Evolutionary conservation across 2,329 filamentous ascomycete genomes (phyloP), one percentile per base, ranked within the genome.

Genomic region (Colletotrichum theobromicola): DNA sequence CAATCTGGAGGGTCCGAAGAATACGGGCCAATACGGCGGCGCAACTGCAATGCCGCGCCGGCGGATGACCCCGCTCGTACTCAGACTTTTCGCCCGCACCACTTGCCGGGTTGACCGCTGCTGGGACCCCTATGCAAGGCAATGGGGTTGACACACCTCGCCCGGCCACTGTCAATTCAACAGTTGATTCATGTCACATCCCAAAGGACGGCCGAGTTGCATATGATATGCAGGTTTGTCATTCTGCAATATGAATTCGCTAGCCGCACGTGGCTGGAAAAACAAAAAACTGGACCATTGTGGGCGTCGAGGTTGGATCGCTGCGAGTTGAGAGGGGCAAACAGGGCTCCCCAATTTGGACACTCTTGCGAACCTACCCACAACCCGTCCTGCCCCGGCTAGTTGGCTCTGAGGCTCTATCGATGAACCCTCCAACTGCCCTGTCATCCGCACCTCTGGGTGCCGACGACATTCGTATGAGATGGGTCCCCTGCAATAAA

Each of bases 281-380:
- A 63, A 26, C 13, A 9, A 70, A 67, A 58, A 50, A 46, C 15
- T 46, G 12, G 7, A 16, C 42, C 26, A 57, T 32, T 58, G 62
- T 63, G 62, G 72, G 34, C 32, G 32, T 37, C 13, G n/a, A 32
- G 32, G 67, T 55, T 65, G 69, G 46, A 35, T 66, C 62, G 72
- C 55, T 46, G 55, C 26, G 55, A 63, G n/a, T 16, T 34, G 10
- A 72, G 46, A 72, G 68, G 69, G 57, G 46, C 67, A 63, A 34
- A 62, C 63, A 63, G 24, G 37, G 55, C 28, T 55, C 34, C 72
- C 72, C 46, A 30, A 75, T 67, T 32, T 18, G 72, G 68, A 72
- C 69, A 72, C 68, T 37, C 55, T 75, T 75, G 72, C 72, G 72
- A 75, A 57, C 28, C 42, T 63, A 75, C 28, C 72, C 72, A 67